Percentiles rank a stretch among this genome's conserved stretches.
Evolutionary conservation across 139 green algal genomes (phyloP).

Genomic region (Ettlia oleoabundans): DNA sequence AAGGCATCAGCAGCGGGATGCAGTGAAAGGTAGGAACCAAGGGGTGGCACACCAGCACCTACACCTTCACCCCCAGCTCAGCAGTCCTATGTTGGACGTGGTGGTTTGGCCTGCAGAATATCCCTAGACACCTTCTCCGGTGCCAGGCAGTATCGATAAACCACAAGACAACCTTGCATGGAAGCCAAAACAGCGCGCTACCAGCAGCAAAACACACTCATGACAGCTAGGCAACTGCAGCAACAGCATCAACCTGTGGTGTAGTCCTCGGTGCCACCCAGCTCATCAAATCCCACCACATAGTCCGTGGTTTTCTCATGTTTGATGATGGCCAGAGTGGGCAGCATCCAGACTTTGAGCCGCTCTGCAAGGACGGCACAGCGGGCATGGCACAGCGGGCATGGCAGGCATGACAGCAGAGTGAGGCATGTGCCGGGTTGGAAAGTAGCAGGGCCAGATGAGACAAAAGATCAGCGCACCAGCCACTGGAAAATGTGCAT

Average conservation of each 20-base stretch:
- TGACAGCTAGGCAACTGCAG: background rate
- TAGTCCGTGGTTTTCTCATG: conserved; percentile 89
- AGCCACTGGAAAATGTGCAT: too few relatives aligned
- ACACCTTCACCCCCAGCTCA: background rate
- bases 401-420: too few relatives aligned
- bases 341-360: conserved; percentile 94
- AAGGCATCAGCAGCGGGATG: too few relatives aligned
- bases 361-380: conserved; percentile 57
- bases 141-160: background rate
- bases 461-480: too few relatives aligned
- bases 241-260: conserved; percentile 28
- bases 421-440: too few relatives aligned
- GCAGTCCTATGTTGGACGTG: background rate
- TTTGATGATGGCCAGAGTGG: conserved; percentile 90
- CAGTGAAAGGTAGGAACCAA: background rate
- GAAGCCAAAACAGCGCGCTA: background rate
- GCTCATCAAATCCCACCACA: conserved; percentile 78
- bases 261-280: conserved; percentile 75
- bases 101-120: background rate
- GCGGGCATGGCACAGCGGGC: background rate
- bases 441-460: too few relatives aligned
- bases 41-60: background rate
- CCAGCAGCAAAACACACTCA: background rate
- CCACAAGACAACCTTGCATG: background rate
- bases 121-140: background rate